Conservation (phyloP, 139 green algal genomes). For the Pseudopediastrum boryanum region DNA sequence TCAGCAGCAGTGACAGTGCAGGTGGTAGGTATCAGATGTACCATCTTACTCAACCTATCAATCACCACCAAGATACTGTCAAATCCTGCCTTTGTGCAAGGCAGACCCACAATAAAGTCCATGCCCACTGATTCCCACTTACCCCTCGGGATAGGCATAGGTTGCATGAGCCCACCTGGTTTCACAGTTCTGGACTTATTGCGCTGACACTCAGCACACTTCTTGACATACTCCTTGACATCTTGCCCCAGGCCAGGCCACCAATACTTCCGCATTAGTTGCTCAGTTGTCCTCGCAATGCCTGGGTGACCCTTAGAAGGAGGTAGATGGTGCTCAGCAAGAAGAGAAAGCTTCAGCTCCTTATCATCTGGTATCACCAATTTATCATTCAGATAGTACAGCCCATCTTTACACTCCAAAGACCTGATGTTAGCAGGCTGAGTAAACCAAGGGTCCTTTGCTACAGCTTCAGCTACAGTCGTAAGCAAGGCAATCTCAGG, state of each 20-base stretch:
- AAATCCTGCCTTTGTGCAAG: conserved; percentile 26
- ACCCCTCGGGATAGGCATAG: conserved; percentile 42
- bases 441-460: too few relatives aligned
- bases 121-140: conserved; percentile 54
- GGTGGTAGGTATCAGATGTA: conserved; percentile 45
- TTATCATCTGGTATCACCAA: not conserved
- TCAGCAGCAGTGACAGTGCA: conserved; percentile 39
- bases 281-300: conserved; percentile 25
- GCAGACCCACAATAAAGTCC: conserved; percentile 66
- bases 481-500: too few relatives aligned
- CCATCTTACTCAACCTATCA: conserved; percentile 62
- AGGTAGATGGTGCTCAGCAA: conserved; percentile 33
- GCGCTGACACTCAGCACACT: conserved; percentile 47
- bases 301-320: conserved; percentile 31
- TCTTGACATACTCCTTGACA: conserved; percentile 37
- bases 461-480: too few relatives aligned
- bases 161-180: conserved; percentile 46
- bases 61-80: conserved; percentile 60
- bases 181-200: conserved; percentile 35
- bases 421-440: too few relatives aligned
- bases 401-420: too few relatives aligned
- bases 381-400: too few relatives aligned
- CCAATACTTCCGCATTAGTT: conserved; percentile 17
- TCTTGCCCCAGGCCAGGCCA: conserved; percentile 39
- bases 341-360: not conserved